Evolutionary conservation across 495 filamentous ascomycete species (phyloP), one percentile per base, ranked within the genome.

Genomic region (Penicillium mononematosum): DNA sequence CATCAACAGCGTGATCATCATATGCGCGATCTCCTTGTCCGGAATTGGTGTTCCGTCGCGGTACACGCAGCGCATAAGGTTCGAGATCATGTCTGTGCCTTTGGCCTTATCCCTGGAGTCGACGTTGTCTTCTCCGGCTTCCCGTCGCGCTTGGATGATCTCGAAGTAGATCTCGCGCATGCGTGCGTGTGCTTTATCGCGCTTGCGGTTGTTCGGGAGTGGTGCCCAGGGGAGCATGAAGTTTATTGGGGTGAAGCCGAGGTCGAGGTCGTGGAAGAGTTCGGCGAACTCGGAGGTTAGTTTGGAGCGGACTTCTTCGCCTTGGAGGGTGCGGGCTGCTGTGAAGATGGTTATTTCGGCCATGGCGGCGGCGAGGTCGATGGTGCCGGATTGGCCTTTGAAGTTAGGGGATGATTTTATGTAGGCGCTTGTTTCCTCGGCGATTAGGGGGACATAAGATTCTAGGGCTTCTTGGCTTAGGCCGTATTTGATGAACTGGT

Each of bases 1-100:
- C 90, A 95, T 92, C 9, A 95, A 78, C 24, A 95, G 81, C 0
- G 90, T 89, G 66, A 95, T 95, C 87, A 95, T 91, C 83, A 95
- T 92, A 67, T 93, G 90, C 7, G 90, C 90, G 38, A 93, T 82
- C 61, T 95, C 89, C 58, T 86, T 81, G 68, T 95, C 90, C 11
- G 90, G 86, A 7, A 93, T 77, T 6, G 73, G 70, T 27, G 72
- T 77, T 53, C 88, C 89, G 63, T 89, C 78, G 72, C 91, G 91
- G 81, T 95, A 95, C 2, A 72, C 76, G 55, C 86, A 84, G 66
- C 79, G 78, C 88, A 95, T 93, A 46, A 95, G 75, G 65, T 93
- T 90, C 77, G 80, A 86, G 73, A 94, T 89, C 76, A 94, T 93
- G 66, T 94, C 90, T 22, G 73, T 67, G 31, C 44, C 53, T 47